Percentiles rank a stretch among this genome's conserved stretches.
Conservation (phyloP, 148 eudicot genomes). For the Chenopodium album region DNA sequence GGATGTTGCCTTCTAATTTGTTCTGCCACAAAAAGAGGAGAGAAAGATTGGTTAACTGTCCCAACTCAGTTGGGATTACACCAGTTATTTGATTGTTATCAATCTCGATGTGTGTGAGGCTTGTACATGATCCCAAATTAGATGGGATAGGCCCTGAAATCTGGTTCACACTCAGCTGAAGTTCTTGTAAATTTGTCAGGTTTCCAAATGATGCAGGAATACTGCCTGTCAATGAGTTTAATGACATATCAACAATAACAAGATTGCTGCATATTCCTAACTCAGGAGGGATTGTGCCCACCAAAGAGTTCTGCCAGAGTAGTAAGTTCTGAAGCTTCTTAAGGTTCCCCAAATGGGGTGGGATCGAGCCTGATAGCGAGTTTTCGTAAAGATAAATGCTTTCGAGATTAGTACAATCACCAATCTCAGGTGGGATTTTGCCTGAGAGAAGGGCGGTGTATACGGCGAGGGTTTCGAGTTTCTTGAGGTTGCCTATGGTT, state of each 20-base stretch:
- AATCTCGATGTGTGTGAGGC: slow-evolving; percentile 71
- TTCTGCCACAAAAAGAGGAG: slow-evolving; percentile 79
- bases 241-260: slow-evolving; percentile 55
- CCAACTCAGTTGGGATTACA: slow-evolving; percentile 64
- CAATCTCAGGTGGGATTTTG: slow-evolving; percentile 76
- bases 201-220: slow-evolving; percentile 65
- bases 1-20: slow-evolving; percentile 70
- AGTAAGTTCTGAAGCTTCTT: slow-evolving; percentile 54
- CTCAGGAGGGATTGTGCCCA: slow-evolving; percentile 72
- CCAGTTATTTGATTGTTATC: slow-evolving; percentile 85
- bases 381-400: slow-evolving; percentile 80
- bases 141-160: slow-evolving; percentile 70
- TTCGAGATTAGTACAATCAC: slow-evolving; percentile 54
- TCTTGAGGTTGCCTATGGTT: slow-evolving; percentile 61
- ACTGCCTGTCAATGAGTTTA: slow-evolving; percentile 69
- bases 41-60: slow-evolving; percentile 52
- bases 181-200: slow-evolving; percentile 54
- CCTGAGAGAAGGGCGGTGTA: slow-evolving; percentile 85
- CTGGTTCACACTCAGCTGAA: slow-evolving; percentile 73
- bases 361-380: slow-evolving; percentile 74
- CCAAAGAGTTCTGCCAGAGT: slow-evolving; percentile 78
- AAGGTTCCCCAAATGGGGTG: slow-evolving; percentile 52
- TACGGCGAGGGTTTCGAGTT: slow-evolving; percentile 68
- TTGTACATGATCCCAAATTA: slow-evolving; percentile 57
- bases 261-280: slow-evolving; percentile 49